Percentiles rank a stretch among this genome's conserved stretches.
Conservation (phyloP, 2,329 filamentous ascomycete genomes). For the Botrytis tulipae region DNA sequence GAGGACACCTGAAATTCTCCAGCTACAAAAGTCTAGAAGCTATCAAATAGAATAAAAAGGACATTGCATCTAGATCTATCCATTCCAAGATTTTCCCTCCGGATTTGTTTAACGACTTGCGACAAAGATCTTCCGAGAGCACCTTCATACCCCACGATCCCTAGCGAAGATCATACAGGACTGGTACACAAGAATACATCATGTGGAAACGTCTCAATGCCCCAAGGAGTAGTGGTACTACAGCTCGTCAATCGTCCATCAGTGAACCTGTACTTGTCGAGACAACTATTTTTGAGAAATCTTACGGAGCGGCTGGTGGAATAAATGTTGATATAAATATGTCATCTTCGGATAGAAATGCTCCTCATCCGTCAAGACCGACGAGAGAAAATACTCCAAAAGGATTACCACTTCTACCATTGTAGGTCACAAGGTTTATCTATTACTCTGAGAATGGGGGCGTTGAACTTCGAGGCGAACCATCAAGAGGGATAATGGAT, state of each 20-base stretch:
- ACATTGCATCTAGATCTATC: neutral
- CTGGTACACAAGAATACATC: constrained; percentile 27
- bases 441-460: neutral
- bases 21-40: constrained; percentile 11
- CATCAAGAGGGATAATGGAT: neutral
- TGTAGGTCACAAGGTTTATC: constrained; percentile 28
- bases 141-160: constrained; percentile 4
- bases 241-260: constrained; percentile 41
- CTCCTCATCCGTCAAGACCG: constrained; percentile 28
- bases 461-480: neutral
- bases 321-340: constrained; percentile 32
- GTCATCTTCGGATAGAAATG: constrained; percentile 26
- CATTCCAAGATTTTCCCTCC: neutral
- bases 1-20: neutral
- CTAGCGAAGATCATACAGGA: constrained; percentile 30
- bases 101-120: neutral
- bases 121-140: constrained; percentile 9
- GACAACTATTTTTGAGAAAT: constrained; percentile 46
- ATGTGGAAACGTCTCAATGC: constrained; percentile 56
- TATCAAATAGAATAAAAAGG: neutral
- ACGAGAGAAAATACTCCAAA: constrained; percentile 32
- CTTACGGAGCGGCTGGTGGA: constrained; percentile 42
- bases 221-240: constrained; percentile 35
- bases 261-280: constrained; percentile 46
- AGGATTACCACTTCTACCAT: constrained; percentile 25